phyloP scores from a whole-genome alignment of 2,329 filamentous ascomycete genomes.

The Hysterium pulicare region DNA sequence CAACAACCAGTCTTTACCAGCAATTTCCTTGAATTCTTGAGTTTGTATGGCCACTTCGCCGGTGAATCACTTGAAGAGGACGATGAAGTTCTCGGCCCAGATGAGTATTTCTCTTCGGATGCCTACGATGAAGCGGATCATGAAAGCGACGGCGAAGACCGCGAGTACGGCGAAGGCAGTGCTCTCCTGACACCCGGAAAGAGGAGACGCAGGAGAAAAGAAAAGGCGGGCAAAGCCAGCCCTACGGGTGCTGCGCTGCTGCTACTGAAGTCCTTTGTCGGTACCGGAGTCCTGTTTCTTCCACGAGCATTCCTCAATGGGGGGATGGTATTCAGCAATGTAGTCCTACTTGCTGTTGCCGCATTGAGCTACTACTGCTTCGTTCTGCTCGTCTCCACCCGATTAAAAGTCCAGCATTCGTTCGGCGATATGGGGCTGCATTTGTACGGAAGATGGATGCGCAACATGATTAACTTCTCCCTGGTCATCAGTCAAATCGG shows the following conservation, averaged over 20 bases:
- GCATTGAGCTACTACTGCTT: conserved; percentile 95
- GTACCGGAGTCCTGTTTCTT: conserved; percentile 90
- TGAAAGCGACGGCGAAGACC: conserved; percentile 57
- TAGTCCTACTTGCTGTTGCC: conserved; percentile 83
- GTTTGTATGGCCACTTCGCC: conserved; percentile 94
- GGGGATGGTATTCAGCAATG: conserved; percentile 93
- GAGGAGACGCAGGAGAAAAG: conserved; percentile 70
- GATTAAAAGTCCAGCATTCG: conserved; percentile 82
- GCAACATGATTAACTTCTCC: conserved; percentile 79
- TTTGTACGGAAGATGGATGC: conserved; percentile 88
- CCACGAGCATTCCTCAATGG: conserved; percentile 92
- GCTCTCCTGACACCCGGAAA: conserved; percentile 68
- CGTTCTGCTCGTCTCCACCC: conserved; percentile 83
- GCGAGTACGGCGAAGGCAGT: conserved; percentile 83
- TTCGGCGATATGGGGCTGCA: conserved; percentile 96
- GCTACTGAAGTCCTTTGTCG: conserved; percentile 95
- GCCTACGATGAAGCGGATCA: conserved; percentile 57
- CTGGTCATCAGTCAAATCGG: conserved; percentile 95
- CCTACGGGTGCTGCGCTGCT: conserved; percentile 77
- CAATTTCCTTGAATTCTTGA: conserved; percentile 94
- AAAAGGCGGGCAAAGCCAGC: conserved; percentile 74
- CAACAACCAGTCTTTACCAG: conserved; percentile 61
- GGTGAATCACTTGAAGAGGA: conserved; percentile 96
- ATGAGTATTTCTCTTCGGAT: conserved; percentile 88
- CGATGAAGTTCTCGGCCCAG: conserved; percentile 79